Percentiles rank a stretch among this genome's conserved stretches.
Conservation (phyloP, 169 alveolate genomes). For the Plasmodium knowlesi region DNA sequence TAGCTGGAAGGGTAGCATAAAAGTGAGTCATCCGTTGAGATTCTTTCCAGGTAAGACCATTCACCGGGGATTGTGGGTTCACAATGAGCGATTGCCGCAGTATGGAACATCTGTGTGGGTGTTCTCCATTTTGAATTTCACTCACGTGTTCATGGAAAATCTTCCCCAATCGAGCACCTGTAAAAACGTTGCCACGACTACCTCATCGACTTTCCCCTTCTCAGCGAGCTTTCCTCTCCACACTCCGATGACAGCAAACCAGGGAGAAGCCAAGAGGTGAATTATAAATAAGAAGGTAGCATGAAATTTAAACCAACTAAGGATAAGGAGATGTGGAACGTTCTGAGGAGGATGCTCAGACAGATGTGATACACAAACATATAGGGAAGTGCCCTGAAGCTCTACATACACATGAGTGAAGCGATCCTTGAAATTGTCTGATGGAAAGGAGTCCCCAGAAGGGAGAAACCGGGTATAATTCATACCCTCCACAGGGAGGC, state of each 20-base stretch:
- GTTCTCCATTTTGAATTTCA: not conserved
- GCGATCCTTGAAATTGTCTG: constrained; percentile 89
- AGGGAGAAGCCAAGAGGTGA: not conserved
- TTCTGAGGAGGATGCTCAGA: not conserved
- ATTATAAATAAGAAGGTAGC: not conserved
- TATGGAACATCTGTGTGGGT: not conserved
- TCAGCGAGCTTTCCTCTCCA: not conserved
- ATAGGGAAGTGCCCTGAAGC: constrained; percentile 84
- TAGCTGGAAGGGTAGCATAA: not conserved
- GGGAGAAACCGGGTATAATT: constrained; percentile 83
- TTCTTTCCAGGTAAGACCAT: not conserved
- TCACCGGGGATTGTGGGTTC: too few species aligned
- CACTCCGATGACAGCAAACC: not conserved
- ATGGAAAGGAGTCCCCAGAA: constrained; percentile 87
- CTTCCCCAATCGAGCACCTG: not conserved
- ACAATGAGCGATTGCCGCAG: not conserved
- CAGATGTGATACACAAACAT: constrained; percentile 36
- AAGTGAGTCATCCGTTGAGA: not conserved
- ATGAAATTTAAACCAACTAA: not conserved
- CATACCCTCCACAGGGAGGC: not conserved
- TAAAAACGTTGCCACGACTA: not conserved
- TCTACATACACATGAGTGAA: constrained; percentile 86
- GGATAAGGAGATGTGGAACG: not conserved
- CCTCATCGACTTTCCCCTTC: not conserved
- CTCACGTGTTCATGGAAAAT: not conserved